Conservation (phyloP, 345 rosid genomes). For the Noccaea bulbosa region DNA sequence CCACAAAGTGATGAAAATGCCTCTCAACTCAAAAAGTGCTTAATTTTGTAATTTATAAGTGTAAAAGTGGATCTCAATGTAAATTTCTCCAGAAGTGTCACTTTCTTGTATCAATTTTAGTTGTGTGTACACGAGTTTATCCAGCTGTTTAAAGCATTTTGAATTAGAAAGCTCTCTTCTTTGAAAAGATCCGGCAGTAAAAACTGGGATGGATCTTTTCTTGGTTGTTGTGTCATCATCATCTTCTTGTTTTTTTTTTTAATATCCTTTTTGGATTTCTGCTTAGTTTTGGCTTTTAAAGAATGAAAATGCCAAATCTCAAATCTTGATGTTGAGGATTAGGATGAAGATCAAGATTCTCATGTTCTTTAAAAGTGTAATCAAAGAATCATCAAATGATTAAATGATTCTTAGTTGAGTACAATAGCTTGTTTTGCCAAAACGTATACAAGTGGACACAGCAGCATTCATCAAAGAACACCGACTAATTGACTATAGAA, state of each 20-base stretch:
- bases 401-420: slow-evolving; percentile 21
- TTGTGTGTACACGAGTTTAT: no score
- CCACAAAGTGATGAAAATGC: no score
- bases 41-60: no score
- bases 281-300: slow-evolving; percentile 30
- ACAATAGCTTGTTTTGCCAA: background rate
- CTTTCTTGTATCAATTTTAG: no score
- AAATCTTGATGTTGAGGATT: slow-evolving; percentile 12
- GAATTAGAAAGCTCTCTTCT: slow-evolving; percentile 6
- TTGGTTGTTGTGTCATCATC: background rate
- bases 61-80: no score
- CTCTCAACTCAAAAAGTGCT: no score
- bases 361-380: slow-evolving; percentile 26
- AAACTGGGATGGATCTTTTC: background rate
- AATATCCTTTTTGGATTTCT: slow-evolving; percentile 12
- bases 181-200: no score
- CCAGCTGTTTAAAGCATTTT: no score
- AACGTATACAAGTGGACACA: slow-evolving; percentile 10
- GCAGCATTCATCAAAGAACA: background rate
- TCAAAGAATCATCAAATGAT: slow-evolving; percentile 35
- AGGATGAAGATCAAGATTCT: slow-evolving; percentile 34
- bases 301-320: slow-evolving; percentile 34
- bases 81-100: no score
- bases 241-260: background rate
- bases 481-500: background rate